Conservation (phyloP, 2,329 filamentous ascomycete species). For the Exophiala bonariae region DNA sequence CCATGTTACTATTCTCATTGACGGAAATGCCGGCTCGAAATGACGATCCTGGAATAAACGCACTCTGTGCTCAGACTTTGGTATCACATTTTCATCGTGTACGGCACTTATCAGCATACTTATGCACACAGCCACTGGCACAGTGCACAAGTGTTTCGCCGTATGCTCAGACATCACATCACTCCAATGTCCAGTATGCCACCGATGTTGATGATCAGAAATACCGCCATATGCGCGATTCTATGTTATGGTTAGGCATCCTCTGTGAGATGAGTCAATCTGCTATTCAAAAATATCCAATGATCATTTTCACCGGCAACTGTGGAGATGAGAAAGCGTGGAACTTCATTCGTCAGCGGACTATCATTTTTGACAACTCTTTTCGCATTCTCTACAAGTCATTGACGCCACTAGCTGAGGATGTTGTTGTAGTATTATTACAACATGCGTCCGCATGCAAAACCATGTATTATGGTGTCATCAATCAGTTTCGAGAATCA, state of each 20-base stretch:
- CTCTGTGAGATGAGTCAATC: constrained; percentile 4
- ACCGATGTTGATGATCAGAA: not conserved
- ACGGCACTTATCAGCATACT: not conserved
- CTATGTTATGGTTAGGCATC: constrained; percentile 9
- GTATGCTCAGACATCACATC: no score
- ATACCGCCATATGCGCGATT: constrained; percentile 2
- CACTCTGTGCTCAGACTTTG: not conserved
- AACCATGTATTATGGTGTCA: constrained; percentile 8
- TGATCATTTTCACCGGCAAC: not conserved
- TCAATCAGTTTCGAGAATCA: constrained; percentile 7
- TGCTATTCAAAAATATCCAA: constrained; percentile 1
- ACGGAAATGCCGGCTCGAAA: not conserved
- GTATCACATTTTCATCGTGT: not conserved
- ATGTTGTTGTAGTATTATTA: constrained; percentile 6
- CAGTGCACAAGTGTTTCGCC: not conserved
- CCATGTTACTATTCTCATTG: not conserved
- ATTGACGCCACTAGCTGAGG: constrained; percentile 3
- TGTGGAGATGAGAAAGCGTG: constrained; percentile 7
- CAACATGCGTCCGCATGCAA: constrained; percentile 15
- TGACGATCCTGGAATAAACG: not conserved
- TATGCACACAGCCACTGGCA: not conserved
- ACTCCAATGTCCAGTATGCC: not conserved
- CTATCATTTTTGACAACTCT: constrained; percentile 12
- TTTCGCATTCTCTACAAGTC: constrained; percentile 6
- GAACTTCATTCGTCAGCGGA: constrained; percentile 17